phyloP scores from a whole-genome alignment of 1,284 basidiomycete species.

The Kalmanozyma brasiliensis region DNA sequence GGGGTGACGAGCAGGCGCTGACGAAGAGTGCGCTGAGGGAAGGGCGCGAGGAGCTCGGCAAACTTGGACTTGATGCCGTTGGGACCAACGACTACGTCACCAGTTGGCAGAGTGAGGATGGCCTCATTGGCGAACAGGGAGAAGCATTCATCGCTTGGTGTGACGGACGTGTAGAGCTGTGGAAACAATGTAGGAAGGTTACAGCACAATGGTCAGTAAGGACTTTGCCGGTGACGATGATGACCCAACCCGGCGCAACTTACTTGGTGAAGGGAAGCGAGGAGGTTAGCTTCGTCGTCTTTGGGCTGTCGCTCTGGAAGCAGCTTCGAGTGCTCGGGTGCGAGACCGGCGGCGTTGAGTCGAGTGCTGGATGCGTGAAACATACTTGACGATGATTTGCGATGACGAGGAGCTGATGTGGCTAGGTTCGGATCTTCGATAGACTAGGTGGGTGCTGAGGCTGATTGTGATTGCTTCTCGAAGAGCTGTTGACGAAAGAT shows the following conservation, averaged over 20 bases:
- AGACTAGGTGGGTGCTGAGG: neutral
- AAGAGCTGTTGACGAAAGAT: slow-evolving; percentile 1
- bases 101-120: slow-evolving; percentile 61
- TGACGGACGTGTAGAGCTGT: slow-evolving; percentile 53
- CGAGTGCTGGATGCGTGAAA: slow-evolving; percentile 58
- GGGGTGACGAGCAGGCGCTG: slow-evolving; percentile 63
- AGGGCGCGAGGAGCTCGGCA: slow-evolving; percentile 36
- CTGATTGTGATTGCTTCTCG: slow-evolving; percentile 2
- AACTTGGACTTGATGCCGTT: slow-evolving; percentile 41
- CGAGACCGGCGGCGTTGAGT: slow-evolving; percentile 66
- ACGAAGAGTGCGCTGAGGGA: slow-evolving; percentile 36
- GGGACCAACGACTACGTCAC: slow-evolving; percentile 61
- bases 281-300: slow-evolving; percentile 55
- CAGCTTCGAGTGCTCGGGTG: slow-evolving; percentile 64
- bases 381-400: slow-evolving; percentile 39
- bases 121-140: slow-evolving; percentile 59
- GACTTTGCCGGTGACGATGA: neutral
- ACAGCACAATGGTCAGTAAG: slow-evolving; percentile 2
- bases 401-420: slow-evolving; percentile 8
- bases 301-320: slow-evolving; percentile 60
- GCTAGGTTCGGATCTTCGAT: neutral
- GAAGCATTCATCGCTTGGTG: slow-evolving; percentile 32
- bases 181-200: too few species aligned
- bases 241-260: slow-evolving; percentile 1
- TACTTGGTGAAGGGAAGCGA: slow-evolving; percentile 53